Conservation (phyloP, 176 grass and related monocot species). For the Cenchrus purpureus region DNA sequence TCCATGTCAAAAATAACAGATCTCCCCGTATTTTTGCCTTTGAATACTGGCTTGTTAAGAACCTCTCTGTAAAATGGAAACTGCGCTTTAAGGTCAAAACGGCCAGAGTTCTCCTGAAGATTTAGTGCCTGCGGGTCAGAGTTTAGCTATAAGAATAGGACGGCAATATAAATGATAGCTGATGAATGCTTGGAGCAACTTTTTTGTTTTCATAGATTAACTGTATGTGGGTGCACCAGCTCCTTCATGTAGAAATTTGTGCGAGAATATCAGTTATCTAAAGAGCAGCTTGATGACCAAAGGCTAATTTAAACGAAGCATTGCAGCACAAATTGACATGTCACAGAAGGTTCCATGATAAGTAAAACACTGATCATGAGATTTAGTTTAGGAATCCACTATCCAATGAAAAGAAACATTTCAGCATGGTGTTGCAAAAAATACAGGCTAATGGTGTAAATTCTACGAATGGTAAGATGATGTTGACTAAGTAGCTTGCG, state of each 20-base stretch:
- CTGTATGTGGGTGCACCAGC: conserved; percentile 11
- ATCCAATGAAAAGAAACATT: neutral
- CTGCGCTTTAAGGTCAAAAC: conserved; percentile 62
- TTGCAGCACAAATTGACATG: neutral
- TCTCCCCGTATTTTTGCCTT: conserved; percentile 47
- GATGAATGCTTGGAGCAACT: neutral
- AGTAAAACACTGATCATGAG: neutral
- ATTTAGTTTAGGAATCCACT: neutral
- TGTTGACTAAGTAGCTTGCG: neutral
- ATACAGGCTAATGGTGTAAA: neutral
- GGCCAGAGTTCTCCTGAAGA: conserved; percentile 48
- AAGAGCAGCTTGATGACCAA: conserved; percentile 9
- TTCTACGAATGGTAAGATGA: neutral
- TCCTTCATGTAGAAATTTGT: neutral
- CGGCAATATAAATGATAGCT: conserved; percentile 17
- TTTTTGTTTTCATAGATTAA: conserved; percentile 17
- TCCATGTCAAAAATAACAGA: conserved; percentile 80
- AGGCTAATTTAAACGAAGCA: neutral
- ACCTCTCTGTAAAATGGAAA: conserved; percentile 82
- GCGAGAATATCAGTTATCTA: neutral
- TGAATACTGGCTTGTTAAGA: conserved; percentile 50
- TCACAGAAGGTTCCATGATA: neutral
- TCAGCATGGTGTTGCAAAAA: neutral
- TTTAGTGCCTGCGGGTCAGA: conserved; percentile 67
- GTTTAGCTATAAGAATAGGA: conserved; percentile 11